These are phyloP conservation scores for Ormosia emarginata DNA, from an alignment of 306 rosid genomes.

Conservation along the genomic window DNA sequence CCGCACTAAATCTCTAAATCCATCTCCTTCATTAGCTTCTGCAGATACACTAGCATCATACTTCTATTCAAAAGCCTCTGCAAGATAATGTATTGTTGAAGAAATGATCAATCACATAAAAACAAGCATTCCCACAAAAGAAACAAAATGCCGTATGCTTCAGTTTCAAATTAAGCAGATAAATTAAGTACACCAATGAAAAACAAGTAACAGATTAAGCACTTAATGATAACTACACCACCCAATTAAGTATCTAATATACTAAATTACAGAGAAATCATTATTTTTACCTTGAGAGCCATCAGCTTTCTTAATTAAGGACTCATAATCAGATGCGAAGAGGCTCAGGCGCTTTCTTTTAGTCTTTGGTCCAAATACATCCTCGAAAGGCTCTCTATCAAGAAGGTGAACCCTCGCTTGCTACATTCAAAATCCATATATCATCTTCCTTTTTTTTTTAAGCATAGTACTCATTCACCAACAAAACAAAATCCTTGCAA, in stretches of 20 bases:
- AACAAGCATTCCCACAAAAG: constrained; percentile 4
- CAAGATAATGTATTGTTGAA: background rate
- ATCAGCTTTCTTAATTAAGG: constrained; percentile 77
- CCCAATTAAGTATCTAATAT: background rate
- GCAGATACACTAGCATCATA: constrained; percentile 34
- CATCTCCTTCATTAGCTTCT: constrained; percentile 66
- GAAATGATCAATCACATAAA: background rate
- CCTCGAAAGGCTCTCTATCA: constrained; percentile 75
- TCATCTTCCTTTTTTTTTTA: background rate
- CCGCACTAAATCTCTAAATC: constrained; percentile 80
- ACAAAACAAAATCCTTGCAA: background rate
- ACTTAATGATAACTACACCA: background rate
- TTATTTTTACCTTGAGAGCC: constrained; percentile 70
- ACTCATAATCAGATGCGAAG: constrained; percentile 75
- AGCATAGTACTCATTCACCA: background rate
- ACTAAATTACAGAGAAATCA: background rate
- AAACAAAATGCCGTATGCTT: background rate
- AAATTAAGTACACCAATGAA: background rate
- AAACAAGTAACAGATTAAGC: background rate
- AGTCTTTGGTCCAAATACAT: constrained; percentile 85
- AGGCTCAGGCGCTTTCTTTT: constrained; percentile 84
- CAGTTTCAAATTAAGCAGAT: background rate
- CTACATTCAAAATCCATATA: constrained; percentile 41
- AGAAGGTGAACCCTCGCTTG: constrained; percentile 94
- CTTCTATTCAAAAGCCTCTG: constrained; percentile 75